Evolutionary conservation across 108 stramenopile genomes (phyloP), one percentile per base, ranked within the genome.

Genomic region (Cylindrotheca fusiformis): DNA sequence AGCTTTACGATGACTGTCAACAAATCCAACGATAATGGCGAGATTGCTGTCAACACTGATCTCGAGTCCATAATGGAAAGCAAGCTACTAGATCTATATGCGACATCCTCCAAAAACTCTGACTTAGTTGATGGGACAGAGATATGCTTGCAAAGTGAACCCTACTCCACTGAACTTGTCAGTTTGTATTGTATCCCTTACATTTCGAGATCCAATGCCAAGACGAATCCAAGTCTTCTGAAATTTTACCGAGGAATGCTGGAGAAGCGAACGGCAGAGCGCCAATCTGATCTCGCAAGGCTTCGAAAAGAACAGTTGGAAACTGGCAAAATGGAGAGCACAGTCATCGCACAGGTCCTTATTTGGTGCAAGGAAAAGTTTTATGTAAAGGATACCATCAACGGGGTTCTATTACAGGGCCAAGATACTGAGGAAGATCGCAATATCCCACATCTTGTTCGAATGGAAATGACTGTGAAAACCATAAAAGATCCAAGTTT

Each of bases 361-460:
- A 45, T 73, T 14, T 63, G 62, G 54, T 73, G 72, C 64, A 27
- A 65, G 5, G 72, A 73, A 60, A 33, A 28, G 2, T 73, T 73
- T 49, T 66, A 58, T 21, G 58, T 73, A 14, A 73, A 59, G 30
- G 64, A 73, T 31, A n/a, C 30, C 1, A 44, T 41, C 10, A 73
- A 30, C 21, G 72, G 64, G 12, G 17, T 36, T 32, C 32, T 60
- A 19, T 18, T 58, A 20, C 67, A 68, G 33, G 57, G 67, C 17
- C 27, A 5, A 1, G 63, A 29, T 8, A 52, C 52, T 52, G 65
- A 66, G 14, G 0, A 27, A 3, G 30, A 10, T 20, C 24, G 55
- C 3, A 50, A 57, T 41, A 44, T 58, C 12, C 61, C 55, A 22
- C 61, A 62, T 41, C 33, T 44, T 19, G 52, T 57, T 14, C 48